Evolutionary conservation across 2,329 filamentous ascomycete species (phyloP).

Genomic region (Nemania abortiva): DNA sequence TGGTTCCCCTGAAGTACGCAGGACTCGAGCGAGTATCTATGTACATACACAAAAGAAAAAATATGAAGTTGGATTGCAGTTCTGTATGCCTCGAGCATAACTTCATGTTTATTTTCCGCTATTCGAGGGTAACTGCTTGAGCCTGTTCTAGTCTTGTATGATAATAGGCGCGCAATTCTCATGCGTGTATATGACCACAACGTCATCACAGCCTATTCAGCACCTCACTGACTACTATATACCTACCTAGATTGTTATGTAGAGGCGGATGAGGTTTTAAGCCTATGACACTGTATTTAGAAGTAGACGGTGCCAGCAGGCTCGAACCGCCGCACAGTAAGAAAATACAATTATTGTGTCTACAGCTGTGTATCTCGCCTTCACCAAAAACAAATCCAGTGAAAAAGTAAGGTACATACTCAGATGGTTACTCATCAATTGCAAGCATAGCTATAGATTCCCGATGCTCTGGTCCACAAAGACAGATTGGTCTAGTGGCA

Average conservation of each 20-base stretch:
- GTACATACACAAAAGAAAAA: background rate
- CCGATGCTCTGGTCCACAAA: constrained; percentile 12
- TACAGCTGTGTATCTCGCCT: background rate
- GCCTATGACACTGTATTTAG: background rate
- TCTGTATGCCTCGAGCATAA: background rate
- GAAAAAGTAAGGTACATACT: constrained; percentile 28
- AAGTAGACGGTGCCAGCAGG: background rate
- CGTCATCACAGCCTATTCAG: background rate
- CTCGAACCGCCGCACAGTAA: background rate
- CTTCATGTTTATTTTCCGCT: background rate
- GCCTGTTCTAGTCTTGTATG: background rate
- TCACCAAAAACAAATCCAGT: constrained; percentile 1
- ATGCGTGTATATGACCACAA: background rate
- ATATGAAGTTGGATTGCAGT: too few relatives aligned
- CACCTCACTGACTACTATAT: background rate
- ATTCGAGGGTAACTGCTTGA: background rate
- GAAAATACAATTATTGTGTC: background rate
- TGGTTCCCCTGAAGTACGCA: too few relatives aligned
- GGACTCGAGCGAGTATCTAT: background rate
- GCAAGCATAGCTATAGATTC: background rate
- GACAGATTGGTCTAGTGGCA: background rate
- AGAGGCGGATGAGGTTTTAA: background rate
- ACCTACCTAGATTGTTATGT: background rate
- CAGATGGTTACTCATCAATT: constrained; percentile 1
- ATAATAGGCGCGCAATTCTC: background rate